These are phyloP conservation scores for Botryotinia narcissicola DNA, from an alignment of 2,329 filamentous ascomycete species.

Conservation along the genomic window DNA sequence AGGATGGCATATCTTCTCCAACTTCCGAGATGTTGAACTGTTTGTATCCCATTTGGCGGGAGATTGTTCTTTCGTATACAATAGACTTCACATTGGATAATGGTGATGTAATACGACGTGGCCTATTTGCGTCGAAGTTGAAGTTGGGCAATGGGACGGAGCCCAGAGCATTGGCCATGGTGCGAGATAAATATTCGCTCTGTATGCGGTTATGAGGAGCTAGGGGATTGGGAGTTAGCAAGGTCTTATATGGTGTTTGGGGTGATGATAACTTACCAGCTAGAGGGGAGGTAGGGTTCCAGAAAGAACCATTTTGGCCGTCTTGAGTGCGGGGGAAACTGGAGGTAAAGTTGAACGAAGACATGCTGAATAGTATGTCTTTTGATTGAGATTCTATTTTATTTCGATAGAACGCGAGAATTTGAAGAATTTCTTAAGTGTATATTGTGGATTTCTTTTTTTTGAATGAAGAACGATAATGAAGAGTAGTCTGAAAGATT, in stretches of 20 bases:
- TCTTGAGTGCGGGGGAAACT: accelerated
- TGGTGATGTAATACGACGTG: background rate
- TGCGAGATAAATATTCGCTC: accelerated
- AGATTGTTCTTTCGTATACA: background rate
- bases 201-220: background rate
- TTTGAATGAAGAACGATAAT: background rate
- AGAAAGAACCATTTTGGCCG: accelerated
- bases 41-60: background rate
- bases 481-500: background rate
- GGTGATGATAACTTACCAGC: accelerated
- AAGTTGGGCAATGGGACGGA: accelerated
- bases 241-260: accelerated
- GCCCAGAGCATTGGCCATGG: accelerated
- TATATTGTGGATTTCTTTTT: too few relatives aligned
- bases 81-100: background rate
- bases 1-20: background rate
- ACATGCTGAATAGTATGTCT: background rate
- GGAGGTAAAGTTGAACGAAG: background rate
- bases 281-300: background rate
- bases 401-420: too few relatives aligned
- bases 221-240: accelerated
- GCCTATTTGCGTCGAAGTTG: background rate
- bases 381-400: accelerated
- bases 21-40: background rate
- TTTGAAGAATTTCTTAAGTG: background rate